Conservation (phyloP, 1,284 basidiomycete species). For the Ceratorhiza oryzae-sativae region DNA sequence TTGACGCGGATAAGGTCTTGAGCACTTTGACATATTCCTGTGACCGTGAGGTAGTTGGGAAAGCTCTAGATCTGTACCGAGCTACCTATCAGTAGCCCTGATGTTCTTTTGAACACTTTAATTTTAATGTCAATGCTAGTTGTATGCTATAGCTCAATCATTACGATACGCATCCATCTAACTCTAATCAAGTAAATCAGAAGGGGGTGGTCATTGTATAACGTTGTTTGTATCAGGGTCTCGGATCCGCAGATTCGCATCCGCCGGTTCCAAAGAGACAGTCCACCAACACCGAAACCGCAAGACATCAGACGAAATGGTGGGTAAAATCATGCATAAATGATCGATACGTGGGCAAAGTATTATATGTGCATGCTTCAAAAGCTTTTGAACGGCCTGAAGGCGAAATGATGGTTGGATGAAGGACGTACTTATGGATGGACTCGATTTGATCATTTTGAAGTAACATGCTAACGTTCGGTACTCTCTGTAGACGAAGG, state of each 20-base stretch:
- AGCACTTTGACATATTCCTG: constrained; percentile 37
- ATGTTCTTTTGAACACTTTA: background rate
- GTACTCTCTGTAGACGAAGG: constrained; percentile 69
- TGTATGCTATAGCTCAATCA: constrained; percentile 33
- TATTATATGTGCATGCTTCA: too few species aligned
- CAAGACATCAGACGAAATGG: constrained; percentile 49
- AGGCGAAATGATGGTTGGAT: background rate
- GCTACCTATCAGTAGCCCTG: constrained; percentile 19
- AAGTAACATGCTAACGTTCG: constrained; percentile 52
- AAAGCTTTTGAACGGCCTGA: constrained; percentile 30
- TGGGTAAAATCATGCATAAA: constrained; percentile 44
- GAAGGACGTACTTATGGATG: constrained; percentile 39
- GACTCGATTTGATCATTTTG: constrained; percentile 12
- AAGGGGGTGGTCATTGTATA: background rate
- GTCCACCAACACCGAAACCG: constrained; percentile 15
- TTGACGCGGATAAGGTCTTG: constrained; percentile 39
- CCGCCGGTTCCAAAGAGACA: constrained; percentile 13
- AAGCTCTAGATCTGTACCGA: constrained; percentile 41
- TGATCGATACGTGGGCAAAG: too few species aligned
- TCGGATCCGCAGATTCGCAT: constrained; percentile 17
- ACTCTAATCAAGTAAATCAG: constrained; percentile 9
- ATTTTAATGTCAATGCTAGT: constrained; percentile 1
- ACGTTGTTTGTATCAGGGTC: constrained; percentile 2
- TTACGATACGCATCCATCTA: background rate
- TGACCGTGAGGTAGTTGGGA: constrained; percentile 42